Evolutionary conservation across 1,284 basidiomycete species (phyloP), one percentile per base, ranked within the genome.

Genomic region (Apiotrichum porosum): DNA sequence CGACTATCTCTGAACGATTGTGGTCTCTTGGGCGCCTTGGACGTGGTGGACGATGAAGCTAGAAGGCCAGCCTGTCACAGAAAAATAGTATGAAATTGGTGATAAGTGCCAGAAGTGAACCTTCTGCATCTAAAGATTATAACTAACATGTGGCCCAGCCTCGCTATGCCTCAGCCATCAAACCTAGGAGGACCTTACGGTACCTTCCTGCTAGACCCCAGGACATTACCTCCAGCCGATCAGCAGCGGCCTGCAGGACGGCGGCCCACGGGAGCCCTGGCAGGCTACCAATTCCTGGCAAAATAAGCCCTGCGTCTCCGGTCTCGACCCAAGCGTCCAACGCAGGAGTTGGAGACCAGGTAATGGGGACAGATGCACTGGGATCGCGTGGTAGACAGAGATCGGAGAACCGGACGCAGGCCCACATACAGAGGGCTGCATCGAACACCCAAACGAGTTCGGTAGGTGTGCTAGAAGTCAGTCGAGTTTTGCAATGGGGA

Each of bases 391-490:
- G 10, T 19, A 26, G 10, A 21, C 30, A 9, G 28, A 26, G 2
- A 13, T 32, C 21, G 6, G 36, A 50, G 15, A 58, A 44, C 14
- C 38, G 37, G 3, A 57, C 30, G 6, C 47, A 31, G 14, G 54
- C 52, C 60, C 60, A 60, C n/a, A 62, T 21, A 28, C 52, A 53
- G 19, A 57, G 54, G 2, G 56, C 52, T 6, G 53, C 48, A 39
- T 62, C 58, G 37, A 62, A 60, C 2, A 45, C 35, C 56, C 56
- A 62, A 8, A 58, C 42, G 4, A 51, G 45, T 24, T 60, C 60
- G 13, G 51, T 36, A 9, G 58, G 60, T 1, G 58, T 52, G 39
- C 57, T 61, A 41, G 6, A 10, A 3, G 37, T 51, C 17, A 48
- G 42, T 9, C 6, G 3, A 10, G 6, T 9, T 18, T 32, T 4